Percentiles rank a stretch among this genome's conserved stretches.
Evolutionary conservation across 176 grass and related monocot species (phyloP).

Genomic region (Phoenix roebelenii): DNA sequence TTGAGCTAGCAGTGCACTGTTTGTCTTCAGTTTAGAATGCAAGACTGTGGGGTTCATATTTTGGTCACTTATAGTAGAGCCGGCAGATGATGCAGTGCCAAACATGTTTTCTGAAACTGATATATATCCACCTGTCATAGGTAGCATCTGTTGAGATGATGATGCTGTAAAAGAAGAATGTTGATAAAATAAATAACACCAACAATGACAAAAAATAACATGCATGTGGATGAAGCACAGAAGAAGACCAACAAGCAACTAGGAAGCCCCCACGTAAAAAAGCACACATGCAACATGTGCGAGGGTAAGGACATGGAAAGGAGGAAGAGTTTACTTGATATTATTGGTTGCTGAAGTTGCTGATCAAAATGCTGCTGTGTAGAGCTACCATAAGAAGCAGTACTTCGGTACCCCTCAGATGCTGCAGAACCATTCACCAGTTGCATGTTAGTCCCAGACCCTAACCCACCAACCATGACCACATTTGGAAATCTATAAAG

Average conservation of each 20-base stretch:
- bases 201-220: too few species aligned
- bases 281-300: too few species aligned
- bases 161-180: conserved; percentile 26
- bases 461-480: conserved; percentile 65
- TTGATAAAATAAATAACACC: conserved; percentile 1
- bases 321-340: conserved; percentile 51
- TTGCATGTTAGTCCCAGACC: conserved; percentile 52
- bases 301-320: neutral
- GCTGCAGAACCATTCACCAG: conserved; percentile 45
- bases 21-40: conserved; percentile 59
- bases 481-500: conserved; percentile 58
- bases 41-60: conserved; percentile 48
- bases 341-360: conserved; percentile 60
- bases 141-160: conserved; percentile 24
- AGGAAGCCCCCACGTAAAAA: too few species aligned
- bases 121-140: conserved; percentile 15
- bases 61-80: conserved; percentile 46
- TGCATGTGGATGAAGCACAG: too few species aligned
- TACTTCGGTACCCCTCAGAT: conserved; percentile 60
- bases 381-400: conserved; percentile 54
- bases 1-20: conserved; percentile 41
- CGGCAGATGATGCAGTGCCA: conserved; percentile 44
- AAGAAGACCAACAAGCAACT: too few species aligned
- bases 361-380: conserved; percentile 64
- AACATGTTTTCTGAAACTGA: conserved; percentile 59